Evolutionary conservation across 1,139 yeast genomes (phyloP).

Genomic region (Suhomyces kunorum): DNA sequence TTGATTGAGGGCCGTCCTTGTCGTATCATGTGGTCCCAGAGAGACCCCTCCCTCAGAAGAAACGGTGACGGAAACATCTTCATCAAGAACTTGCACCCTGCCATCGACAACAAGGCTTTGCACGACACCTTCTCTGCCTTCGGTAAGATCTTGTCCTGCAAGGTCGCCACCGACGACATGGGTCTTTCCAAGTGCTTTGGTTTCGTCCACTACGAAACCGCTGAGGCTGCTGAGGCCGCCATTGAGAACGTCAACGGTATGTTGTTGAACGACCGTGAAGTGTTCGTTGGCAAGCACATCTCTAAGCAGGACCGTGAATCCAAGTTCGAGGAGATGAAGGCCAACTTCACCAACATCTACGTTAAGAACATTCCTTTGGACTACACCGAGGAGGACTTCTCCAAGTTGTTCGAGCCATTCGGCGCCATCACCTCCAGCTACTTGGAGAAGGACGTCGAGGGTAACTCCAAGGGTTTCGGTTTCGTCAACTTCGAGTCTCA

Average conservation of each 20-base stretch:
- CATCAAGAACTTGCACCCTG: conserved; percentile 98
- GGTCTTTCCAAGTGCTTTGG: conserved; percentile 97
- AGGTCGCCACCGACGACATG: conserved; percentile 92
- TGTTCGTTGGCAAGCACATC: conserved; percentile 92
- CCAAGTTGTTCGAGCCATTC: conserved; percentile 66
- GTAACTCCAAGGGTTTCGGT: conserved; percentile 94
- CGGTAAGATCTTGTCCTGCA: conserved; percentile 94
- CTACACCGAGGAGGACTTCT: conserved; percentile 71
- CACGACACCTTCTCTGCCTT: conserved; percentile 98
- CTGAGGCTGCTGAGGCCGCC: conserved; percentile 92
- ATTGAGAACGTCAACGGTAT: conserved; percentile 98
- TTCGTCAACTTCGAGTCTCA: conserved; percentile 89
- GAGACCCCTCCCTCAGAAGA: conserved; percentile 96
- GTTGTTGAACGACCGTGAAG: conserved; percentile 96
- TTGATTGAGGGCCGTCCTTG: conserved; percentile 95
- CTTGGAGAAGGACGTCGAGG: conserved; percentile 80
- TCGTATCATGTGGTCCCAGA: conserved; percentile 99
- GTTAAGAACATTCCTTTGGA: conserved; percentile 85
- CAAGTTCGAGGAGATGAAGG: conserved; percentile 87
- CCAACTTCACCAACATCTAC: conserved; percentile 93
- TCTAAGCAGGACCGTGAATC: conserved; percentile 94
- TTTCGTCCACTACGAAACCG: conserved; percentile 94
- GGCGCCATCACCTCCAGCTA: conserved; percentile 87
- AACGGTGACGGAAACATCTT: conserved; percentile 96
- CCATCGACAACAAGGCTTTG: conserved; percentile 97